Evolutionary conservation across 192 early-diverging fungal species (phyloP).

Genomic region (Backusella psychrophila): DNA sequence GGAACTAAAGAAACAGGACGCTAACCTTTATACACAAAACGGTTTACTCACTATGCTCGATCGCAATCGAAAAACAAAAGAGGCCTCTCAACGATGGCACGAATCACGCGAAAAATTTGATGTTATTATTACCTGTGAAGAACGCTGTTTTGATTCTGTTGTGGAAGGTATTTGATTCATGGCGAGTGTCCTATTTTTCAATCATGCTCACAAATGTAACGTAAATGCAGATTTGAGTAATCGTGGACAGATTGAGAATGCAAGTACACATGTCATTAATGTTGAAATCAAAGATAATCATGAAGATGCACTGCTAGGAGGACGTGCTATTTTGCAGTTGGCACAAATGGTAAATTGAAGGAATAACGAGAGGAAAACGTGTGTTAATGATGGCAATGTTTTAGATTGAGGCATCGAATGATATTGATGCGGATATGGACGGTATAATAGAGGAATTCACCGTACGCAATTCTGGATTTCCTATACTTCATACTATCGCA

Average conservation of each 20-base stretch:
- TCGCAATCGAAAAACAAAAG: constrained; percentile 91
- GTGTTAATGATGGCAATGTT: constrained; percentile 15
- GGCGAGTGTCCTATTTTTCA: too few species aligned
- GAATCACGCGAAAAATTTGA: constrained; percentile 73
- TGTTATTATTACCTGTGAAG: constrained; percentile 96
- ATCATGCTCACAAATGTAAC: neutral
- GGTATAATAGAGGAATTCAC: constrained; percentile 75
- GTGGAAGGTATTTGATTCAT: constrained; percentile 66
- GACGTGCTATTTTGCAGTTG: constrained; percentile 78
- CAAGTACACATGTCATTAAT: constrained; percentile 90
- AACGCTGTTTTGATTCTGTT: constrained; percentile 90
- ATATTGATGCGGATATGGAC: constrained; percentile 88
- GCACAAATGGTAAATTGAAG: constrained; percentile 58
- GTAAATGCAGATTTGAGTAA: constrained; percentile 65
- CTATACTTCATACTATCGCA: constrained; percentile 59
- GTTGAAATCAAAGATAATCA: constrained; percentile 96
- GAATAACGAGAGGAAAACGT: neutral
- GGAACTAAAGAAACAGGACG: constrained; percentile 74
- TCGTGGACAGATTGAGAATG: constrained; percentile 62
- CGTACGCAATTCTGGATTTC: constrained; percentile 48
- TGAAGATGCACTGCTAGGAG: constrained; percentile 82
- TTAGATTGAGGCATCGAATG: constrained; percentile 56
- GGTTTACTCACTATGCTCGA: constrained; percentile 90
- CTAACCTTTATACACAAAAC: constrained; percentile 76
- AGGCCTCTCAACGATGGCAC: constrained; percentile 87